phyloP scores from a whole-genome alignment of 306 rosid genomes.

The Quercus ilex region DNA sequence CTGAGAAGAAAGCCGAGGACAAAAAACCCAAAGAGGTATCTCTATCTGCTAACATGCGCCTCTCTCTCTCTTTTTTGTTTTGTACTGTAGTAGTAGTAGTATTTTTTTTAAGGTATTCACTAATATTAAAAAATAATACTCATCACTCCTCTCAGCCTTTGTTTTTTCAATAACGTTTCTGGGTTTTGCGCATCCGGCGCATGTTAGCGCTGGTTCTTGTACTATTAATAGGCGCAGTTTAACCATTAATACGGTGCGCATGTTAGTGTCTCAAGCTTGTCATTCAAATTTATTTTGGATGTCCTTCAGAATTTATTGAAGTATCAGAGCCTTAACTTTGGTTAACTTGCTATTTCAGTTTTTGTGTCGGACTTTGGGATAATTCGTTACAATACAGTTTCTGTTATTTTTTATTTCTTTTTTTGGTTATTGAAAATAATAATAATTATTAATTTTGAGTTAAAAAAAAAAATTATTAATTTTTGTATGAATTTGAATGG shows the following conservation, averaged over 20 bases:
- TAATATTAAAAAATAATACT: too few relatives aligned
- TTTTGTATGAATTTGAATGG: neutral
- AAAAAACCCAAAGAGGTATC: conserved; percentile 60
- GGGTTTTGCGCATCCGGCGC: neutral
- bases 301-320: neutral
- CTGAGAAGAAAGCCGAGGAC: conserved; percentile 19
- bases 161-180: neutral
- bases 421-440: neutral
- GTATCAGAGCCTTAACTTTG: neutral
- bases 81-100: neutral
- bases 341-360: neutral
- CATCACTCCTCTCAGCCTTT: neutral
- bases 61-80: neutral
- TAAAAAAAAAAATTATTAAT: neutral
- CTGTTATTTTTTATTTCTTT: neutral
- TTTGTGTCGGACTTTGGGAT: neutral
- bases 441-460: neutral
- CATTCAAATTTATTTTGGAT: neutral
- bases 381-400: too few relatives aligned
- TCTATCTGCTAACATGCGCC: conserved; percentile 15
- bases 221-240: neutral
- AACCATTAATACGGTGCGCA: neutral
- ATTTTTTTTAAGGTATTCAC: too few relatives aligned
- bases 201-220: neutral
- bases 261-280: neutral